These are phyloP conservation scores for Magnaporthales sp. DNA, from an alignment of 2,329 filamentous ascomycete genomes.

Conservation along the genomic window DNA sequence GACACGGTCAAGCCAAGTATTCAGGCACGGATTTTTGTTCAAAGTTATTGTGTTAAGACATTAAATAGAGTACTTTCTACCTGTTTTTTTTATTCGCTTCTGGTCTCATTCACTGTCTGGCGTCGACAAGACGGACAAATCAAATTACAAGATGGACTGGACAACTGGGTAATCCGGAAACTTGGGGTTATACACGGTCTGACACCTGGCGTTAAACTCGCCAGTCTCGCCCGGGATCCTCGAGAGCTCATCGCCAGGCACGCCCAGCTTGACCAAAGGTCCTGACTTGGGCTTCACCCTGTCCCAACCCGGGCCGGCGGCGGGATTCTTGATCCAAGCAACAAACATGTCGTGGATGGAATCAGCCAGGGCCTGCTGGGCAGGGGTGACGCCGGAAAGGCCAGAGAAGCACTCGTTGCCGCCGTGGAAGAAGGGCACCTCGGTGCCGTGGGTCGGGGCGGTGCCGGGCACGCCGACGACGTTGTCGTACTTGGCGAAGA, in stretches of 20 bases:
- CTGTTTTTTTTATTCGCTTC: neutral
- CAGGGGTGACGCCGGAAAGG: neutral
- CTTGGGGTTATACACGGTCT: neutral
- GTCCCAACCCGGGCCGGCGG: slow-evolving; percentile 1
- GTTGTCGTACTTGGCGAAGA: slow-evolving; percentile 3
- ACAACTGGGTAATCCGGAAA: neutral
- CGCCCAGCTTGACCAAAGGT: slow-evolving; percentile 1
- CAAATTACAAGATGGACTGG: neutral
- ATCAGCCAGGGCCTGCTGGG: neutral
- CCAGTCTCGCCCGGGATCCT: neutral
- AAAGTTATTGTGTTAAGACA: neutral
- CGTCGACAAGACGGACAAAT: neutral
- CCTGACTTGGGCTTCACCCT: neutral
- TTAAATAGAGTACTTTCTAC: neutral
- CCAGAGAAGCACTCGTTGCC: slow-evolving; percentile 1
- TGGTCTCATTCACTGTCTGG: neutral
- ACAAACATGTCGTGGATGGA: slow-evolving; percentile 2
- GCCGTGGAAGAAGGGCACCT: slow-evolving; percentile 4
- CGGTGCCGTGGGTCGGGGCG: neutral
- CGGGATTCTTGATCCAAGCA: slow-evolving; percentile 1
- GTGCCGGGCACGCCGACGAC: slow-evolving; percentile 3
- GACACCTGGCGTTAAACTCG: slow-evolving; percentile 2
- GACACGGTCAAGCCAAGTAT: neutral
- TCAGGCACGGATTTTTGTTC: neutral
- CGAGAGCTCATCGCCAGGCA: neutral